Conservation (phyloP, 768 basidiomycete species). For the Boletus edulis region DNA sequence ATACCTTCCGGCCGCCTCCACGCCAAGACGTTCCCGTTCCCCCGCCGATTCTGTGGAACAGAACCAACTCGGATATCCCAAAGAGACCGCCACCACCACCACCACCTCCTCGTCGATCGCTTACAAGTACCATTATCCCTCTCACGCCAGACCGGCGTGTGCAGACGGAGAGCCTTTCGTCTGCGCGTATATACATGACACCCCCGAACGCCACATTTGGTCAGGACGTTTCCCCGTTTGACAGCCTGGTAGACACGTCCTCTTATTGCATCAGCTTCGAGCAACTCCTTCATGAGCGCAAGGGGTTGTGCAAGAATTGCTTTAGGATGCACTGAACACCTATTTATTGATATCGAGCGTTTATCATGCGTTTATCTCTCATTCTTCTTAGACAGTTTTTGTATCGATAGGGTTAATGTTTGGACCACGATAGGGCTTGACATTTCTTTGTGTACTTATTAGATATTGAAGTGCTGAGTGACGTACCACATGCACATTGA, state of each 20-base stretch:
- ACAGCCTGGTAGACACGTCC: slow-evolving; percentile 54
- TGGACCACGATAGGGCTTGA: too few species aligned
- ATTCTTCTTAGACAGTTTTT: not conserved
- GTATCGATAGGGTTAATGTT: too few species aligned
- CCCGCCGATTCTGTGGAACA: slow-evolving; percentile 21
- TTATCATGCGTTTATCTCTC: not conserved
- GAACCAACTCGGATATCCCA: slow-evolving; percentile 22
- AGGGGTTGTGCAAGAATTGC: slow-evolving; percentile 67
- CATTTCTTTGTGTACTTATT: too few species aligned
- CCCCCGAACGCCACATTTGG: slow-evolving; percentile 31
- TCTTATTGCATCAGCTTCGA: slow-evolving; percentile 52
- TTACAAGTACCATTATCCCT: slow-evolving; percentile 30
- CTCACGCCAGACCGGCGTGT: slow-evolving; percentile 48
- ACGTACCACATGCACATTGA: too few species aligned
- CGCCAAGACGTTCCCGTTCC: slow-evolving; percentile 10
- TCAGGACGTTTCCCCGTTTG: slow-evolving; percentile 61
- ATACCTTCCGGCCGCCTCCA: slow-evolving; percentile 22
- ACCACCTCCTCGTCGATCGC: slow-evolving; percentile 59
- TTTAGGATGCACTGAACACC: slow-evolving; percentile 46
- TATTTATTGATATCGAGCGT: not conserved
- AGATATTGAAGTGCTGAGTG: too few species aligned
- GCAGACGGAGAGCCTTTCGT: slow-evolving; percentile 13
- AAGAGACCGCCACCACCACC: slow-evolving; percentile 40
- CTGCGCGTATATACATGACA: slow-evolving; percentile 23
- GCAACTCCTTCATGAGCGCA: slow-evolving; percentile 65